Evolutionary conservation across 164 flowering plant species (phyloP).

Genomic region (Aristolochia contorta): DNA sequence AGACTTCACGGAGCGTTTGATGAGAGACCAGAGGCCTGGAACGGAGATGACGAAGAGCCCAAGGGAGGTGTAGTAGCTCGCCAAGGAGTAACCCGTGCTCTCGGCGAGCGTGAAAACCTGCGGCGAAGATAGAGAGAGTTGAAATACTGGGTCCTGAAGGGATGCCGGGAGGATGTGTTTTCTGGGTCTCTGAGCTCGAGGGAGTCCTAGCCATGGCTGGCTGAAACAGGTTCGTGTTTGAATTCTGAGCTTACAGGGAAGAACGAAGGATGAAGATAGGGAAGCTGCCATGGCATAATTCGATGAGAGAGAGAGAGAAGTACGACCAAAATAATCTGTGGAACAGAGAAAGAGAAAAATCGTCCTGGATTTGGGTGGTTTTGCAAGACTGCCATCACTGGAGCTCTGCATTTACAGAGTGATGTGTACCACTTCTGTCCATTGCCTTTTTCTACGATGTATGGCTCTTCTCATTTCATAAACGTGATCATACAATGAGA

Average conservation of each 20-base stretch:
- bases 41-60: conserved; percentile 95
- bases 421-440: neutral
- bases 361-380: no score
- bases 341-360: no score
- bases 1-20: conserved; percentile 97
- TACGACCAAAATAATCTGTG: no score
- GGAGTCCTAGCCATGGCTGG: conserved; percentile 12
- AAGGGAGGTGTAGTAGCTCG: conserved; percentile 92
- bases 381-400: no score
- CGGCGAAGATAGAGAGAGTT: conserved; percentile 1
- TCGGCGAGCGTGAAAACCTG: conserved; percentile 35
- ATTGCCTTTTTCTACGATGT: neutral
- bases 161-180: conserved; percentile 14
- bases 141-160: conserved; percentile 16
- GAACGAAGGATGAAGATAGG: conserved; percentile 10
- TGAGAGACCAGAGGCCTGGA: conserved; percentile 98
- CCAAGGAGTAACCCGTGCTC: conserved; percentile 60
- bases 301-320: no score
- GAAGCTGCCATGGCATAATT: neutral
- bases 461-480: no score
- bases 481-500: no score
- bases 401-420: no score
- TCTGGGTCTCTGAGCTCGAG: conserved; percentile 9
- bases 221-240: conserved; percentile 3
- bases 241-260: conserved; percentile 9